Base-by-base conservation (phyloP, 345 rosid genomes). In the Salix suchowensis region DNA sequence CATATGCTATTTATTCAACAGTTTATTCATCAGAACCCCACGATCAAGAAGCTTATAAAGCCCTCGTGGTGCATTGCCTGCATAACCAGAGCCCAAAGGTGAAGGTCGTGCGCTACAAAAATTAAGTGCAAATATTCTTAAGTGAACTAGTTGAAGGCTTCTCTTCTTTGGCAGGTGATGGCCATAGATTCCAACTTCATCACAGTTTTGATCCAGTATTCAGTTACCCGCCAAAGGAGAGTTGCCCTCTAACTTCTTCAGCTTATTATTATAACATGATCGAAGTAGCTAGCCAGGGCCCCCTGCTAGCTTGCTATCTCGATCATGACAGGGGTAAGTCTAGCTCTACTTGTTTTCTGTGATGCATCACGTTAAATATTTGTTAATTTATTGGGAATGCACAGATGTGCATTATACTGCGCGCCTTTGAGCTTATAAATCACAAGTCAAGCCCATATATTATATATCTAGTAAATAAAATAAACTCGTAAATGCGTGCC, bases 201-300 rank as follows among this genome's bases (percentile, higher is more conserved):
- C 7, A 70, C 11, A 30, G 14, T 28, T 42, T 9, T 15, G 14
- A 14, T 62, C 14, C 40, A 28, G 64, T 70, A 18, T 1, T 68
- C 76, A 79, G 81, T 46, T 46, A 46, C 80, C 84, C 58, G 93
- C 97, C 94, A 91, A 93, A 91, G 97, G 93, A 93, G 97, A 91
- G 97, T 93, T 93, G 94, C 96, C 94, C 97, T 88, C 67, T 58
- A 75, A 89, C 96, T 87, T 78, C 77, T 85, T 86, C 87, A 62
- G 85, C 90, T 91, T 89, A 82, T 74, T 68, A 82, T 74, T 62
- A 34, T n/a, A 7, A 26, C 23, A 64, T 10, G 32, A 30, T 30
- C 32, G 32, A 8, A 28, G 36, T 36, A 23, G 67, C 36, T 28
- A 28, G 14, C 67, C 4, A 14, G 30, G 16, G 1, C 26, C 26